Evolutionary conservation across 495 filamentous ascomycete genomes (phyloP).

Genomic region (Pseudoneurospora amorphoporcata): DNA sequence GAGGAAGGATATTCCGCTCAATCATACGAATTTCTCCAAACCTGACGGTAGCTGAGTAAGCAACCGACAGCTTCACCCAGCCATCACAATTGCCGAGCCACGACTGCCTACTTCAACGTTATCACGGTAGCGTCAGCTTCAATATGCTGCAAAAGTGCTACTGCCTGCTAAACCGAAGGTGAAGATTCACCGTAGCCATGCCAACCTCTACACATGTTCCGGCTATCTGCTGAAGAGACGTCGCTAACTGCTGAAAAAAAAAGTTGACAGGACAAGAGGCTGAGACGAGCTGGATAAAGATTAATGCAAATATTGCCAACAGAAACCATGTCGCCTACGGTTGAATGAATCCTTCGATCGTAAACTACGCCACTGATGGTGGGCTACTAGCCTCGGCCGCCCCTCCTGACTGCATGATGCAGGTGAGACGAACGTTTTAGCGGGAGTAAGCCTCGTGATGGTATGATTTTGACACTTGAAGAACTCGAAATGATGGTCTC

Average conservation of each 20-base stretch:
- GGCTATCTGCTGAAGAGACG: background rate
- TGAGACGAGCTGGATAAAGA: background rate
- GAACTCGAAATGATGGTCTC: background rate
- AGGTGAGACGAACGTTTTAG: background rate
- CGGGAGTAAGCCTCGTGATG: background rate
- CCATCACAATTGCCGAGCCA: background rate
- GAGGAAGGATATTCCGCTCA: background rate
- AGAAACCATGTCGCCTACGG: background rate
- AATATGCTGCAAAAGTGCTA: background rate
- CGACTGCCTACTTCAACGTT: background rate
- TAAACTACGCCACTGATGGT: background rate
- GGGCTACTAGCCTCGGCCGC: background rate
- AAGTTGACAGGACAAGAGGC: background rate
- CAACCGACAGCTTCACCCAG: background rate
- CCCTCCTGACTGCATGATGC: background rate
- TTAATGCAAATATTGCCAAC: background rate
- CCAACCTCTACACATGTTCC: background rate
- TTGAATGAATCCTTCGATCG: background rate
- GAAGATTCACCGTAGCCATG: background rate
- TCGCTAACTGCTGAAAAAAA: background rate
- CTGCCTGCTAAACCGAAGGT: background rate
- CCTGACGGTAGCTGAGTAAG: background rate
- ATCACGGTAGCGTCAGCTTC: background rate
- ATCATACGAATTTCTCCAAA: background rate
- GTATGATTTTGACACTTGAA: background rate